Conservation (phyloP, 2,329 filamentous ascomycete genomes). For the Colletotrichum endophyticum region DNA sequence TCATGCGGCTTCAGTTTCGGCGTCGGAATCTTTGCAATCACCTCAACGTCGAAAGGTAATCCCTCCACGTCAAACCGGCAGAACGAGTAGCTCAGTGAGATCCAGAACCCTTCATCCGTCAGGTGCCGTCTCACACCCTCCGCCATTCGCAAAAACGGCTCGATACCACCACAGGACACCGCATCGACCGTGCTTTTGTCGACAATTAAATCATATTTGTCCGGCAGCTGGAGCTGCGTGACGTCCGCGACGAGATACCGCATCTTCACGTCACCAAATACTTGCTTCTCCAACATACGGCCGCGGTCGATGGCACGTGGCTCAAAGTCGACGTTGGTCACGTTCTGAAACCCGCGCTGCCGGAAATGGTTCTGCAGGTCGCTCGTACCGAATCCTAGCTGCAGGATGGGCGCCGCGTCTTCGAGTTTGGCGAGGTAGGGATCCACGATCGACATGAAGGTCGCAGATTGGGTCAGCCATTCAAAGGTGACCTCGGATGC, state of each 20-base stretch:
- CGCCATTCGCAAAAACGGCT: slow-evolving; percentile 42
- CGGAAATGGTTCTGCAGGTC: slow-evolving; percentile 55
- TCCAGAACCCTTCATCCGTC: slow-evolving; percentile 43
- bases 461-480: slow-evolving; percentile 48
- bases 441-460: slow-evolving; percentile 44
- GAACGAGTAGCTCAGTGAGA: slow-evolving; percentile 53
- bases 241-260: slow-evolving; percentile 49
- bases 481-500: slow-evolving; percentile 49
- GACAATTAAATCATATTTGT: slow-evolving; percentile 45
- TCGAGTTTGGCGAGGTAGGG: slow-evolving; percentile 37
- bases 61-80: slow-evolving; percentile 40
- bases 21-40: slow-evolving; percentile 46
- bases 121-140: slow-evolving; percentile 38
- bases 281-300: slow-evolving; percentile 39
- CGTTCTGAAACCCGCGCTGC: slow-evolving; percentile 40
- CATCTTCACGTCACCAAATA: slow-evolving; percentile 49
- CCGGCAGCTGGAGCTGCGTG: slow-evolving; percentile 36
- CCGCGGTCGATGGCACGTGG: slow-evolving; percentile 50
- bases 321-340: slow-evolving; percentile 57
- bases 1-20: slow-evolving; percentile 44
- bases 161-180: slow-evolving; percentile 48
- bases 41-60: slow-evolving; percentile 45
- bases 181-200: slow-evolving; percentile 58
- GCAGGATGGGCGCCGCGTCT: slow-evolving; percentile 40
- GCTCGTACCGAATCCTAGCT: slow-evolving; percentile 55